phyloP scores from a whole-genome alignment of 495 filamentous ascomycete species.

The Aspergillus taichungensis region DNA sequence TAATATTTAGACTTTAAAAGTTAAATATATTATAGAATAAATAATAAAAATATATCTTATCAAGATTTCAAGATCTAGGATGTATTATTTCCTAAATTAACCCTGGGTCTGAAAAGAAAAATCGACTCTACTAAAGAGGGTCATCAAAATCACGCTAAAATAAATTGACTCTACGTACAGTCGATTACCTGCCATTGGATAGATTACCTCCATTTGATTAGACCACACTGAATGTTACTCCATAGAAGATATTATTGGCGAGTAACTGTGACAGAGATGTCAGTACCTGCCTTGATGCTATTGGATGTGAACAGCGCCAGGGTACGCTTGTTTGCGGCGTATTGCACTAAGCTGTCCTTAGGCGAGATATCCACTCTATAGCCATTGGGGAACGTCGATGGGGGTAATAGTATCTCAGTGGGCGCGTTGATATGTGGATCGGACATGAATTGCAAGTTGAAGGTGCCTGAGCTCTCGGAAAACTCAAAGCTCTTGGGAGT shows the following conservation, averaged over 20 bases:
- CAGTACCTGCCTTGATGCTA: slow-evolving; percentile 5
- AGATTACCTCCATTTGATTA: too few species aligned
- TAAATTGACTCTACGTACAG: too few species aligned
- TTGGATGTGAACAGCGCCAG: slow-evolving; percentile 8
- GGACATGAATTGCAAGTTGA: slow-evolving; percentile 7
- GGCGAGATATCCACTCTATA: slow-evolving; percentile 8
- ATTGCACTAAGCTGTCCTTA: slow-evolving; percentile 4
- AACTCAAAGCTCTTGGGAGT: slow-evolving; percentile 8
- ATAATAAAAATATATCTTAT: too few species aligned
- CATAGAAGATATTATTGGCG: slow-evolving; percentile 2
- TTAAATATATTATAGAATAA: too few species aligned
- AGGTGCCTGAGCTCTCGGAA: slow-evolving; percentile 6
- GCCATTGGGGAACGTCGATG: slow-evolving; percentile 7
- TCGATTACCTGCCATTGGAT: too few species aligned
- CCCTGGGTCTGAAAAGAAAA: too few species aligned
- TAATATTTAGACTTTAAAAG: too few species aligned
- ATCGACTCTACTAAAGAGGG: too few species aligned
- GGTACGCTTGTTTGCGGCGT: slow-evolving; percentile 7
- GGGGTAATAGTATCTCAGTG: slow-evolving; percentile 8
- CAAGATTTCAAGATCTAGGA: too few species aligned
- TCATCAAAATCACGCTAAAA: too few species aligned
- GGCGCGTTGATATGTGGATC: slow-evolving; percentile 9
- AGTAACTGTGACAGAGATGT: slow-evolving; percentile 7
- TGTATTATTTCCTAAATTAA: too few species aligned
- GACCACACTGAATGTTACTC: too few species aligned